Evolutionary conservation across 176 grass and related monocot species (phyloP).

Genomic region (Bromus sterilis): DNA sequence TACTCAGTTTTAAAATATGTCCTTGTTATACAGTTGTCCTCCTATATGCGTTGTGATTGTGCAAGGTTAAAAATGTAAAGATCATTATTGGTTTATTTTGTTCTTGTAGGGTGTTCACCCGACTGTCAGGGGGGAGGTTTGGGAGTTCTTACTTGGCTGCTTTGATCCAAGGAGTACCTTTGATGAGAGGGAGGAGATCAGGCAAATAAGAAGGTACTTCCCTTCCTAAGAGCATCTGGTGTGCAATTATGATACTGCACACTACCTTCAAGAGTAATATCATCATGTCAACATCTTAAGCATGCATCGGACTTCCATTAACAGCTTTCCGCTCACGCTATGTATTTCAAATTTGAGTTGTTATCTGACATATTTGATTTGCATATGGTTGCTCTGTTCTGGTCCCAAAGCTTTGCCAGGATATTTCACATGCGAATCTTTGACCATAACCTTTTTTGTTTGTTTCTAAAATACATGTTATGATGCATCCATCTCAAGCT

Average conservation of each 20-base stretch:
- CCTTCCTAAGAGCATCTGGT: neutral
- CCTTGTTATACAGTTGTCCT: neutral
- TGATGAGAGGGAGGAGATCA: slow-evolving; percentile 85
- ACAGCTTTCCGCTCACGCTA: neutral
- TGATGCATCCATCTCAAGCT: neutral
- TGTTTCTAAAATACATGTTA: neutral
- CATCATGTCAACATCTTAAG: neutral
- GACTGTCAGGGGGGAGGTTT: slow-evolving; percentile 92
- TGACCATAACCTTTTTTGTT: neutral
- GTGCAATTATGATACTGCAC: neutral
- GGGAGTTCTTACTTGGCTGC: slow-evolving; percentile 97
- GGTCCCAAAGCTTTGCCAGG: neutral
- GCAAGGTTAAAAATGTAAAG: neutral
- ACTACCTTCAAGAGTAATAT: neutral
- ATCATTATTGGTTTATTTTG: slow-evolving; percentile 11
- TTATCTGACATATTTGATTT: neutral
- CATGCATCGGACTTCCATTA: slow-evolving; percentile 9
- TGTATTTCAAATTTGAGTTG: neutral
- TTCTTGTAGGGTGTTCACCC: slow-evolving; percentile 88
- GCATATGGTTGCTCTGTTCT: neutral
- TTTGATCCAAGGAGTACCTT: slow-evolving; percentile 89
- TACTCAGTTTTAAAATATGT: neutral
- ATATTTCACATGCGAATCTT: neutral
- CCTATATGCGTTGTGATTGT: neutral
- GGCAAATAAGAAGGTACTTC: slow-evolving; percentile 85